A percentile compares a stretch with the other conserved stretches of the same genome.
phyloP scores from a whole-genome alignment of 139 green algal species.

The Nannochloris sp. region DNA sequence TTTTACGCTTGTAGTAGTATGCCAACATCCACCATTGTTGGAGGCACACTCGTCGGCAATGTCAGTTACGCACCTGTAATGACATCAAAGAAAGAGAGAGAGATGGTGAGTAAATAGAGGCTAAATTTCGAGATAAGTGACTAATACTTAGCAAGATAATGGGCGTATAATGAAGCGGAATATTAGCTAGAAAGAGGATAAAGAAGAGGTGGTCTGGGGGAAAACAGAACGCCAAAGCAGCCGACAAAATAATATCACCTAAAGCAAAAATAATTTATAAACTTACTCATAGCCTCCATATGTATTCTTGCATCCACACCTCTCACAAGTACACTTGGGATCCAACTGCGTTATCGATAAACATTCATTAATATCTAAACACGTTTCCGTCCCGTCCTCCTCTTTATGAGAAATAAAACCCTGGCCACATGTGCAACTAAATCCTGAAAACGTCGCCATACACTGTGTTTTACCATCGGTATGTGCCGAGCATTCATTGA shows the following conservation, averaged over 20 bases:
- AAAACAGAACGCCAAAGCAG: not conserved
- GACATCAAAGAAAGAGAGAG: not conserved
- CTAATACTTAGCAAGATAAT: not conserved
- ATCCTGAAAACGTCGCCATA: conserved; percentile 70
- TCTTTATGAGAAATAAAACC: conserved; percentile 40
- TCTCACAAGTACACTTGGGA: conserved; percentile 52
- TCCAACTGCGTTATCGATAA: conserved; percentile 28
- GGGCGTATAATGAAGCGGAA: not conserved
- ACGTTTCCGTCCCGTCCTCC: conserved; percentile 33
- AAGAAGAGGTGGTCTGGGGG: not conserved
- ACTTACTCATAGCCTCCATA: conserved; percentile 66
- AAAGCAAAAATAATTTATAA: no score
- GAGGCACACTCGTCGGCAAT: conserved; percentile 53
- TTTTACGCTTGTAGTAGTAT: conserved; percentile 16
- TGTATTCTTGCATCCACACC: conserved; percentile 72
- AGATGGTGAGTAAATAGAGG: not conserved
- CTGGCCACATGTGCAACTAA: conserved; percentile 66
- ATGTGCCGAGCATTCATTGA: conserved; percentile 45
- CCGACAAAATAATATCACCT: not conserved
- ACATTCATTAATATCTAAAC: conserved; percentile 76
- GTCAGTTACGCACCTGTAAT: conserved; percentile 53
- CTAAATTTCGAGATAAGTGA: not conserved
- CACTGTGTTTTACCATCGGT: conserved; percentile 54
- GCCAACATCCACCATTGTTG: conserved; percentile 58
- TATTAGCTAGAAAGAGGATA: no score